Percentiles rank a stretch among this genome's conserved stretches.
Conservation (phyloP, 495 filamentous ascomycete genomes). For the Hyaloscypha hepaticicola region DNA sequence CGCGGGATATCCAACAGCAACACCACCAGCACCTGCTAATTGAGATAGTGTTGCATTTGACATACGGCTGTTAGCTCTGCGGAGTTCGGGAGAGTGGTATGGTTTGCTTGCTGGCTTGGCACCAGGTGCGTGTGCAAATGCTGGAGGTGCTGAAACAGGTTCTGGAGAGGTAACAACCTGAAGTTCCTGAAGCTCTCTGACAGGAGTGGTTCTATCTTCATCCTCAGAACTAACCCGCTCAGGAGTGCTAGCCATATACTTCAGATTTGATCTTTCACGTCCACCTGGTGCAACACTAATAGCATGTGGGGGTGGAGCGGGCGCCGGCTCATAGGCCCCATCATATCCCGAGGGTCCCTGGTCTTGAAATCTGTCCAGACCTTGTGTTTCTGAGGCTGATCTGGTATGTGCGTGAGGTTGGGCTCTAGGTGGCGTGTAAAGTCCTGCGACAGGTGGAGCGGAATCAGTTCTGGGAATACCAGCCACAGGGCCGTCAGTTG, state of each 20-base stretch:
- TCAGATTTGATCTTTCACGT: constrained; percentile 13
- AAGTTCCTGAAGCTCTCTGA: constrained; percentile 51
- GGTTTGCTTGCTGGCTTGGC: constrained; percentile 66
- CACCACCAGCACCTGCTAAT: constrained; percentile 62
- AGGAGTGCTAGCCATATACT: constrained; percentile 37
- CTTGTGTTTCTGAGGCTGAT: constrained; percentile 38
- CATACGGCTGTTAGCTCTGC: constrained; percentile 74
- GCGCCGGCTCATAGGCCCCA: constrained; percentile 39
- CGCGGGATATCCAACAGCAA: constrained; percentile 37
- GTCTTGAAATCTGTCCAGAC: constrained; percentile 44
- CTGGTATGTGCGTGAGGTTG: constrained; percentile 20
- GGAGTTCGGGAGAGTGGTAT: constrained; percentile 69
- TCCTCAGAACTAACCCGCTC: constrained; percentile 61
- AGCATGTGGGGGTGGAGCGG: constrained; percentile 33
- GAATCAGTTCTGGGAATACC: constrained; percentile 43
- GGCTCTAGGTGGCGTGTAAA: constrained; percentile 9
- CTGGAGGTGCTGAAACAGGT: constrained; percentile 73
- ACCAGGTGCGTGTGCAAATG: constrained; percentile 69
- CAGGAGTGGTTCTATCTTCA: constrained; percentile 41
- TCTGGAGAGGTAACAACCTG: constrained; percentile 60
- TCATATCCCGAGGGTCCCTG: constrained; percentile 29
- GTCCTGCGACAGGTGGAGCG: constrained; percentile 38
- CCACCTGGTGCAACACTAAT: constrained; percentile 20
- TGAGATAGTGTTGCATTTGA: constrained; percentile 79
- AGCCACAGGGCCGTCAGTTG: constrained; percentile 33